Conservation (phyloP, 2,329 filamentous ascomycete species). For the Fusarium tuaranense region DNA sequence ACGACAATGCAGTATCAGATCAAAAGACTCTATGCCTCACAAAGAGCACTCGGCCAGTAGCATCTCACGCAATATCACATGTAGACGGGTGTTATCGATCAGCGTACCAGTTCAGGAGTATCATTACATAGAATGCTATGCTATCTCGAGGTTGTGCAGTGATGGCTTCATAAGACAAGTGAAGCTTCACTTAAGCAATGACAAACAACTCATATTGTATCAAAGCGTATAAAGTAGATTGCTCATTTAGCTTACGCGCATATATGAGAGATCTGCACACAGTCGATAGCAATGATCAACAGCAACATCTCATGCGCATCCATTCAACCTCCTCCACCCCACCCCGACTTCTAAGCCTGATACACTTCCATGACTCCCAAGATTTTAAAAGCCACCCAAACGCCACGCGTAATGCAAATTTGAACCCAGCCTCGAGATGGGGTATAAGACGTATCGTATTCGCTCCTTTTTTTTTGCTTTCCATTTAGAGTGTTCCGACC, state of each 20-base stretch:
- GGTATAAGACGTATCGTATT: constrained; percentile 36
- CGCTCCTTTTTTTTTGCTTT: constrained; percentile 2
- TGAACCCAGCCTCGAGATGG: constrained; percentile 34
- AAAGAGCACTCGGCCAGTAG: constrained; percentile 79
- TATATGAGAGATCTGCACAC: constrained; percentile 1
- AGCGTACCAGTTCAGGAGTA: constrained; percentile 22
- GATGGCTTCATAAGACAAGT: background rate
- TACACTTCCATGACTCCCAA: constrained; percentile 38
- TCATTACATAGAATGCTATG: background rate
- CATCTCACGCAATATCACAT: constrained; percentile 79
- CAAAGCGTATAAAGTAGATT: constrained; percentile 16
- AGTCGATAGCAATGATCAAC: background rate
- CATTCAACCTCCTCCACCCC: background rate
- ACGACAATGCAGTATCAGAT: constrained; percentile 69
- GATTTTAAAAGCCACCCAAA: constrained; percentile 41
- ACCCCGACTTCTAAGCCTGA: constrained; percentile 18
- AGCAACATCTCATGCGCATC: background rate
- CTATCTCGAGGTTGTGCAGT: background rate
- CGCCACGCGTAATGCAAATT: constrained; percentile 45
- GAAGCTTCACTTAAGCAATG: background rate
- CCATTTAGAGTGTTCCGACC: constrained; percentile 44
- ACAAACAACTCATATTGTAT: background rate
- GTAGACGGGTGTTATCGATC: constrained; percentile 10
- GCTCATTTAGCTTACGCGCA: constrained; percentile 16
- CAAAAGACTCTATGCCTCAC: constrained; percentile 78